These are phyloP conservation scores for Tolypocladium tropicale DNA, from an alignment of 2,329 filamentous ascomycete genomes.

Conservation along the genomic window DNA sequence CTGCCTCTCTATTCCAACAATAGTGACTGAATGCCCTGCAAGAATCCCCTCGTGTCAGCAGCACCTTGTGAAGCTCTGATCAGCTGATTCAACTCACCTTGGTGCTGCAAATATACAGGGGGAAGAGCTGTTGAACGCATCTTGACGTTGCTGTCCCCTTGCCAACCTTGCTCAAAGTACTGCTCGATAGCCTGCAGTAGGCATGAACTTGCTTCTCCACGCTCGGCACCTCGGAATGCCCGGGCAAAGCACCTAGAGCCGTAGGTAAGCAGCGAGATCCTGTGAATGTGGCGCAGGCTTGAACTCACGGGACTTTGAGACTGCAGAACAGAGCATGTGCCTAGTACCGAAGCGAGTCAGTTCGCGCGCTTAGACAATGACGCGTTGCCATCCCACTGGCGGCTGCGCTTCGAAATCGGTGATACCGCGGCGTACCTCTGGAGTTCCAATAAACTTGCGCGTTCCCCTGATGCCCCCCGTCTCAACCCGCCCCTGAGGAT, in stretches of 20 bases:
- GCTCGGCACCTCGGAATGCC: constrained; percentile 41
- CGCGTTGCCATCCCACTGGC: neutral
- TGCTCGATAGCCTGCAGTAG: constrained; percentile 59
- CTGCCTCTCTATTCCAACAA: constrained; percentile 71
- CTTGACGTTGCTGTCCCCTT: constrained; percentile 36
- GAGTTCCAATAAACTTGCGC: constrained; percentile 89
- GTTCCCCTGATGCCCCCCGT: constrained; percentile 84
- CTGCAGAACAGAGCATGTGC: constrained; percentile 69
- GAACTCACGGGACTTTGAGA: constrained; percentile 52
- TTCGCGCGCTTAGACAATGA: rapidly evolving
- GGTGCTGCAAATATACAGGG: constrained; percentile 85
- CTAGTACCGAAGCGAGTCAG: constrained; percentile 25
- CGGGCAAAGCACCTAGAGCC: constrained; percentile 47
- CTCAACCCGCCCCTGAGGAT: constrained; percentile 61
- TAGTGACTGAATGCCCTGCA: constrained; percentile 76
- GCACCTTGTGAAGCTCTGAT: neutral
- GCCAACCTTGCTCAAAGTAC: constrained; percentile 56
- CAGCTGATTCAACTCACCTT: constrained; percentile 34
- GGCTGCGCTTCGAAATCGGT: neutral
- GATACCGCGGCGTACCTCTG: constrained; percentile 49
- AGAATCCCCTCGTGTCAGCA: neutral
- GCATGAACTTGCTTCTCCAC: constrained; percentile 33
- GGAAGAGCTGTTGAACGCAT: constrained; percentile 64
- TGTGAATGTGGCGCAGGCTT: too few relatives aligned
- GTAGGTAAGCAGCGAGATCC: neutral